phyloP scores from a whole-genome alignment of 257 asterid genomes.

The Gentiana macrophylla region DNA sequence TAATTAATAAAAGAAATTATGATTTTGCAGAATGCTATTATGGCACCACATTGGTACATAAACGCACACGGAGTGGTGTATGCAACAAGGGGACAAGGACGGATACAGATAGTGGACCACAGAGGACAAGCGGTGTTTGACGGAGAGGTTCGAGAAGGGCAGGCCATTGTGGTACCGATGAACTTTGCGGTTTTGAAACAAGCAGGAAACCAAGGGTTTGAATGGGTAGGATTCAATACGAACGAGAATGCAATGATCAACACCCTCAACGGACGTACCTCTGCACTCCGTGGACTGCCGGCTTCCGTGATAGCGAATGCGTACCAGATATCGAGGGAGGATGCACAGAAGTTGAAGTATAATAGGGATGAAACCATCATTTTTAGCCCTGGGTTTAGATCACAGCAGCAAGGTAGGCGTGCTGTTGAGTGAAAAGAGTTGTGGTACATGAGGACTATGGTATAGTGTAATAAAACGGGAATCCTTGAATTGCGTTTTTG shows the following conservation, averaged over 20 bases:
- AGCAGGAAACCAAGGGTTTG: conserved; percentile 46
- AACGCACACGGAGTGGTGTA: conserved; percentile 51
- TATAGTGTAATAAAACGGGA: no score
- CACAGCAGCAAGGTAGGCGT: conserved; percentile 8
- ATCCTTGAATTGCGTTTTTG: no score
- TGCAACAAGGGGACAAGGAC: conserved; percentile 39
- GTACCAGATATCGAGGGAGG: conserved; percentile 32
- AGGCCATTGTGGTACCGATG: conserved; percentile 53
- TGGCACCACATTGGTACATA: conserved; percentile 57
- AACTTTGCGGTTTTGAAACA: conserved; percentile 47
- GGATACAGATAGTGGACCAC: conserved; percentile 57
- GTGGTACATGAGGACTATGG: no score
- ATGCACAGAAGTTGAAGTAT: conserved; percentile 50
- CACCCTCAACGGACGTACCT: conserved; percentile 59
- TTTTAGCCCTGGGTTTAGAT: conserved; percentile 22
- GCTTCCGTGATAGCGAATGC: conserved; percentile 38
- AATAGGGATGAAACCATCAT: conserved; percentile 42
- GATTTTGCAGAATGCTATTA: conserved; percentile 40
- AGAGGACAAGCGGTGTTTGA: conserved; percentile 51
- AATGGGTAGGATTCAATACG: conserved; percentile 70
- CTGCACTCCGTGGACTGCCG: conserved; percentile 53
- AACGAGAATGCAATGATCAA: conserved; percentile 56
- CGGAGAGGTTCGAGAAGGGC: conserved; percentile 36
- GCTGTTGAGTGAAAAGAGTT: conserved; percentile 11
- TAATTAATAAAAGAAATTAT: no score